Conservation (phyloP, 805 yeast genomes). For the Kodamaea kaohsiungensis region DNA sequence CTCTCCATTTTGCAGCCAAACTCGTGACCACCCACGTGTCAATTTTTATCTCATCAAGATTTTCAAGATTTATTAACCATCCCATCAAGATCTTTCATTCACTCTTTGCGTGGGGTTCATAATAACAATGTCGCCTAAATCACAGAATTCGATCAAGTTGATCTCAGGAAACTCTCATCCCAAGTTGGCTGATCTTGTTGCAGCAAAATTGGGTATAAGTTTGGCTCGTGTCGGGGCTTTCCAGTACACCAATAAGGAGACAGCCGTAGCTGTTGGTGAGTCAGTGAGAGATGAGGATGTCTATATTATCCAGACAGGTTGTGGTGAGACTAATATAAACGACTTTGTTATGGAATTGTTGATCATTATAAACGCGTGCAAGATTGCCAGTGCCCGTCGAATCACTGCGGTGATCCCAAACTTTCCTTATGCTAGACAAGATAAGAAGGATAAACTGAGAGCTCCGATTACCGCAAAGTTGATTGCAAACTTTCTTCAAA, state of each 20-base stretch:
- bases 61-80: not conserved
- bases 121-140: conserved; percentile 17
- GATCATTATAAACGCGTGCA: conserved; percentile 90
- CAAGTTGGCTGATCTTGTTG: conserved; percentile 71
- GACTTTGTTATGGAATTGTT: conserved; percentile 85
- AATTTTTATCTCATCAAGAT: conserved; percentile 1
- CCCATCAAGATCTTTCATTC: not conserved
- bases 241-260: conserved; percentile 85
- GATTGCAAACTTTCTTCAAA: conserved; percentile 85
- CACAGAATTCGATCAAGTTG: conserved; percentile 50
- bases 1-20: not conserved
- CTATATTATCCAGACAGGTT: conserved; percentile 80
- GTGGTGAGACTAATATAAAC: conserved; percentile 72
- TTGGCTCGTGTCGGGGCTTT: conserved; percentile 78
- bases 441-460: conserved; percentile 91
- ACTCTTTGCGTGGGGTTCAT: no score
- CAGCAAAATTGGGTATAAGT: conserved; percentile 62
- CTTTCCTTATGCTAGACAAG: conserved; percentile 97
- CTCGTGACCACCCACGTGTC: conserved; percentile 7
- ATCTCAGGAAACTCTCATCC: conserved; percentile 79
- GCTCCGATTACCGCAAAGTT: conserved; percentile 96
- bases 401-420: conserved; percentile 94
- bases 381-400: conserved; percentile 91
- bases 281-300: conserved; percentile 91
- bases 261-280: conserved; percentile 82